phyloP scores from a whole-genome alignment of 1,139 yeast genomes.

The Sugiyamaella castrensis region DNA sequence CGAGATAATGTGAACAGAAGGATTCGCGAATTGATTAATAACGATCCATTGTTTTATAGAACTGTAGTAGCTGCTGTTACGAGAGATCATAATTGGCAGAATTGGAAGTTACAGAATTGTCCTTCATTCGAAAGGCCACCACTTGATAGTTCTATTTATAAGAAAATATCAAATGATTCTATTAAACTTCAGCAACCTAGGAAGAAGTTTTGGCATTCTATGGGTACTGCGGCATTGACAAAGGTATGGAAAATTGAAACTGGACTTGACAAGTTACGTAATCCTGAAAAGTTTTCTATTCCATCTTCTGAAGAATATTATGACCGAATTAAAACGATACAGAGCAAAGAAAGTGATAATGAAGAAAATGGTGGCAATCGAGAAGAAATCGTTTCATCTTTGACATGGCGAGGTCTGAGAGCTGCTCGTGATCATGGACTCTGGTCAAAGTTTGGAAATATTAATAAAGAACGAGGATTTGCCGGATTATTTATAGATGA shows the following conservation, averaged over 20 bases:
- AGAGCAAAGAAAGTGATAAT: slow-evolving; percentile 11
- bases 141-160: slow-evolving; percentile 16
- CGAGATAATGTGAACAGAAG: slow-evolving; percentile 22
- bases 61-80: slow-evolving; percentile 27
- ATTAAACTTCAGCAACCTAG: slow-evolving; percentile 24
- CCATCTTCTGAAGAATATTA: slow-evolving; percentile 26
- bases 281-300: slow-evolving; percentile 17
- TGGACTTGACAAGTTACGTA: slow-evolving; percentile 28
- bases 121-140: slow-evolving; percentile 34
- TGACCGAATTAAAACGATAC: slow-evolving; percentile 18
- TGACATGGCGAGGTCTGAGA: slow-evolving; percentile 36
- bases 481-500: slow-evolving; percentile 28
- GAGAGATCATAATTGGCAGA: slow-evolving; percentile 37
- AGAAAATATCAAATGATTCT: slow-evolving; percentile 19
- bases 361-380: slow-evolving; percentile 12
- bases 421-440: slow-evolving; percentile 34
- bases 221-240: slow-evolving; percentile 40
- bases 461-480: slow-evolving; percentile 27
- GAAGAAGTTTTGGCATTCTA: slow-evolving; percentile 31
- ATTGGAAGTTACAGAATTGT: slow-evolving; percentile 37
- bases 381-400: slow-evolving; percentile 22
- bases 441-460: slow-evolving; percentile 33
- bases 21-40: slow-evolving; percentile 11
- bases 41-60: slow-evolving; percentile 17
- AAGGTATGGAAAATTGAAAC: slow-evolving; percentile 33